phyloP scores from a whole-genome alignment of 176 grass and related monocot species.

The Chrysopogon serrulatus region DNA sequence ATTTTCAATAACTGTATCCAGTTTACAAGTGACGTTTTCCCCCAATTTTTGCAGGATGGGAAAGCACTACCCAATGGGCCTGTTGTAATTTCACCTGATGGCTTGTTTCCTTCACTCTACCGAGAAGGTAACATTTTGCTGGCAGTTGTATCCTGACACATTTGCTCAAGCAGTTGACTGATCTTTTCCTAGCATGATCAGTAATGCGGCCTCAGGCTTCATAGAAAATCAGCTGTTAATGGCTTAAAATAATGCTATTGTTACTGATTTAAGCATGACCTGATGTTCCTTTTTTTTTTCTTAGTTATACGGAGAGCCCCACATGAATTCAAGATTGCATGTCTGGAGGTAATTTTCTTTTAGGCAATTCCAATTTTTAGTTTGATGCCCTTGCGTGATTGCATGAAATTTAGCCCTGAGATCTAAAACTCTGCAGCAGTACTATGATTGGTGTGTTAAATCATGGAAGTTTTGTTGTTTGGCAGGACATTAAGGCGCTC shows the following conservation, averaged over 20 bases:
- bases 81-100: conserved; percentile 98
- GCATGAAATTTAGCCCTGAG: background rate
- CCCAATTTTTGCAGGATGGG: conserved; percentile 73
- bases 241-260: background rate
- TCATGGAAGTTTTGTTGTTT: conserved; percentile 12
- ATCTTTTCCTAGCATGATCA: background rate
- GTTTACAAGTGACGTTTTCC: background rate
- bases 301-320: conserved; percentile 93
- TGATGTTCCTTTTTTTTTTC: conserved; percentile 22
- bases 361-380: background rate
- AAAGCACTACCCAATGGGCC: conserved; percentile 93
- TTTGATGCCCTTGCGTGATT: background rate
- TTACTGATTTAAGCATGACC: background rate
- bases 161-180: background rate
- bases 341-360: conserved; percentile 81
- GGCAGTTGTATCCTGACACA: background rate
- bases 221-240: background rate
- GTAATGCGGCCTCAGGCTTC: background rate
- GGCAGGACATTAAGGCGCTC: conserved; percentile 96
- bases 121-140: conserved; percentile 67
- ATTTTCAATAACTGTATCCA: background rate
- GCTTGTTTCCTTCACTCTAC: conserved; percentile 94
- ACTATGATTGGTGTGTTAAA: background rate
- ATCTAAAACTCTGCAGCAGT: background rate
- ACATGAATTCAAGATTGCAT: conserved; percentile 99